phyloP scores from a whole-genome alignment of 2,329 filamentous ascomycete species.

The Ceratocystis destructans region DNA sequence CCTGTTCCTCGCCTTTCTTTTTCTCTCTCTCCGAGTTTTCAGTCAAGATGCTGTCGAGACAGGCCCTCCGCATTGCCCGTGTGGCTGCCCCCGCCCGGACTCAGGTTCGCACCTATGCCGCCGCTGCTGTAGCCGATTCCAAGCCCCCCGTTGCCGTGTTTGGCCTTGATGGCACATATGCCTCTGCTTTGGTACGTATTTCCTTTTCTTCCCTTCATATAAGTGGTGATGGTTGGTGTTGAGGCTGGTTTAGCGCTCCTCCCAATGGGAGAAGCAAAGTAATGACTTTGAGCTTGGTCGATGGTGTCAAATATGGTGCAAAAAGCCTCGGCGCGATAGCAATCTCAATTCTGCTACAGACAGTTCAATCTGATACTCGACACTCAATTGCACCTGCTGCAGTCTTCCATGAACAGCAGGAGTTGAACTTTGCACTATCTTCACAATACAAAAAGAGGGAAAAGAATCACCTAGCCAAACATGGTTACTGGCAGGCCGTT shows the following conservation, averaged over 20 bases:
- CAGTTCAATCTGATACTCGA: background rate
- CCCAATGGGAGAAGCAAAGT: too few relatives aligned
- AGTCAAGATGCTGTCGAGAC: conserved; percentile 43
- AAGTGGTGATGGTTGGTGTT: background rate
- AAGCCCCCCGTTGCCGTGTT: conserved; percentile 85
- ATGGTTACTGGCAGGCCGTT: background rate
- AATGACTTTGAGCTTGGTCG: background rate
- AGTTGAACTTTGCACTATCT: background rate
- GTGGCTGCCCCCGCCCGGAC: conserved; percentile 46
- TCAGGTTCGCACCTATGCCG: conserved; percentile 66
- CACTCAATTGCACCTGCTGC: background rate
- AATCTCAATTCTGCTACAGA: background rate
- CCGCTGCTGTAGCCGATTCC: conserved; percentile 53
- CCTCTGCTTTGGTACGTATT: conserved; percentile 80
- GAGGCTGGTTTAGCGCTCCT: background rate
- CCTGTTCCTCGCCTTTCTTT: conserved; percentile 19
- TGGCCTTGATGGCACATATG: conserved; percentile 95
- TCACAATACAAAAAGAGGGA: background rate
- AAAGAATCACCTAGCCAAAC: background rate
- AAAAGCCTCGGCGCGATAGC: conserved; percentile 1
- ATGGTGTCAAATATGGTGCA: conserved; percentile 1
- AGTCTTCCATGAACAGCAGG: background rate
- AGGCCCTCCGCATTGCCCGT: conserved; percentile 42
- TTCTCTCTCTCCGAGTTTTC: background rate
- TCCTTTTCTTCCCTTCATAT: background rate